Evolutionary conservation across 768 basidiomycete genomes (phyloP), one percentile per base, ranked within the genome.

Genomic region (Mycena albidolilacea): DNA sequence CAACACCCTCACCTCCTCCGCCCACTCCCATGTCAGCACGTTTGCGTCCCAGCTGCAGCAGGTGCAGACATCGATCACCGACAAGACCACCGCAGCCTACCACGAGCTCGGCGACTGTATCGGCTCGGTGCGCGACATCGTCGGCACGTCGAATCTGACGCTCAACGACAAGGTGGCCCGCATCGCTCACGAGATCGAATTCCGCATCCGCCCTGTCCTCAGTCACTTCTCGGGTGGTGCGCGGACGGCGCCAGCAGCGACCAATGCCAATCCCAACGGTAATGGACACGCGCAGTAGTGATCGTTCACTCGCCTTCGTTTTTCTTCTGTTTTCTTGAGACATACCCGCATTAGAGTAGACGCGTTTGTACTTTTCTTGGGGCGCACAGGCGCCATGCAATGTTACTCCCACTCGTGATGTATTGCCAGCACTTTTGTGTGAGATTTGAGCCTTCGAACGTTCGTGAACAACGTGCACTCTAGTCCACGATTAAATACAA

Each of bases 1-100:
- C 52, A 87, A 91, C 76, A 73, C 83, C 3, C 87, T 94, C 46
- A 91, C 91, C 23, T 78, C 82, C 4, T 83, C 85, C 54, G 90
- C 92, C 19, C 89, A 91, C 76, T 78, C 84, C 48, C 89, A 87
- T 70, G 87, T 93, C 46, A 89, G 92, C 72, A 88, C 82, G 65
- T 91, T 95, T 90, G 81, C 94, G 61, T 61, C 77, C 37, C 92
- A 95, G 75, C 86, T 95, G 60, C 87, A 90, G 75, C 91, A 89
- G 74, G 84, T 95, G 58, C 89, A 93, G 78, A 78, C 87, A 10
- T 90, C 91, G 14, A 89, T 91, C 38, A 79, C 87, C 15, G 81
- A 87, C 17, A 82, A 91, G 88, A 77, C 79, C 41, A 85, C 88
- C 14, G 91, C 90, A 70, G 81, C 85, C 14, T 84, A 84, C 1